Evolutionary conservation across 805 yeast genomes (phyloP), one percentile per base, ranked within the genome.

Genomic region (Ogataea polymorpha): DNA sequence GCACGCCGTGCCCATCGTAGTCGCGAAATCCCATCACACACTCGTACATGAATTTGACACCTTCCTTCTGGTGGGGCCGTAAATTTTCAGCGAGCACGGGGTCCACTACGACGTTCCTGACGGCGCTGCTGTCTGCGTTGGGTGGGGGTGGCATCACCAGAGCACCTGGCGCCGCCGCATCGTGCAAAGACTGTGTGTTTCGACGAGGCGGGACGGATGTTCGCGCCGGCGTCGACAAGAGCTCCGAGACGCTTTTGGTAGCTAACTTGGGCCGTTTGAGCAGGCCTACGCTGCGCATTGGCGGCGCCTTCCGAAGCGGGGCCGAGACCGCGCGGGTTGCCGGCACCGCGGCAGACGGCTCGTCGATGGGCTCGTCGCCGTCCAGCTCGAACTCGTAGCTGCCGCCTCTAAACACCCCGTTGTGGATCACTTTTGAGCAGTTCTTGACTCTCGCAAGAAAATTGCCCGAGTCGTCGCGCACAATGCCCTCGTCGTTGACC

Each of bases 21-120:
- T 71, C 72, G 18, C 74, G 65, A 37, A 74, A 63, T 0, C 95
- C 95, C 82, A 84, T 77, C 1, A 90, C 74, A 51, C 96, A 86
- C 42, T 85, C 83, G 57, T 87, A 87, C 51, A 93, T 65, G 54
- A 93, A 93, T 39, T 65, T 59, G 0, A 91, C 86, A 2, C 96
- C 99, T 49, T 84, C 90, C 11, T 75, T 62, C 59, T 93, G 99
- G 63, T 93, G 98, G 0, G 85, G 82, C 20, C 98, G 69, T n/a
- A 93, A 65, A 6, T 61, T 55, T 20, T 63, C 59, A 0, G 77
- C 65, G 1, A 86, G 51, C 0, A 64, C 41, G 0, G 87, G 86
- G 53, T 84, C 91, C 9, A 83, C 74, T 0, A 77, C 71, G 1
- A 82, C 82, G 40, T 71, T 78, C 11, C 49, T 39, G 11, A 27